A percentile compares a stretch with the other conserved stretches of the same genome.
phyloP scores from a whole-genome alignment of 805 yeast genomes.

The Lipomyces sp. region DNA sequence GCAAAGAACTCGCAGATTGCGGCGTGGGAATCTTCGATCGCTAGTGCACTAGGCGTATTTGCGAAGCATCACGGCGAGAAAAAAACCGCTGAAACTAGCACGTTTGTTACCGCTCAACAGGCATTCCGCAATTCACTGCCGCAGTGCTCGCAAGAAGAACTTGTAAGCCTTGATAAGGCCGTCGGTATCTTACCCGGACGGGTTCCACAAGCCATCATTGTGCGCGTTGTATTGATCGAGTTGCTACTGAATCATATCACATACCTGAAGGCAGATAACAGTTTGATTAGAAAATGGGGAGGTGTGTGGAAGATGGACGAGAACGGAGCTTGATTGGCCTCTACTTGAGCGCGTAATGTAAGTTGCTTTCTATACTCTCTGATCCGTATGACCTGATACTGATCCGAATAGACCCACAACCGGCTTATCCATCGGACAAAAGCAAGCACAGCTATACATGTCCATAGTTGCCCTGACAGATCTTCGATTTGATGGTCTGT shows the following conservation, averaged over 20 bases:
- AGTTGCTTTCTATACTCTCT: neutral
- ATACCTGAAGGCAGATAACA: constrained; percentile 53
- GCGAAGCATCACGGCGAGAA: neutral
- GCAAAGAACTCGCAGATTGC: neutral
- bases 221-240: constrained; percentile 42
- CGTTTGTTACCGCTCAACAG: neutral
- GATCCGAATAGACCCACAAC: constrained; percentile 2
- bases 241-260: constrained; percentile 44
- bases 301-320: constrained; percentile 48
- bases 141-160: constrained; percentile 13
- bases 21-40: constrained; percentile 4
- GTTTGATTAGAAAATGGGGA: constrained; percentile 42
- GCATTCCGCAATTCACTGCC: constrained; percentile 4
- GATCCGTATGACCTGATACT: no score
- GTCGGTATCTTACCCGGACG: constrained; percentile 25
- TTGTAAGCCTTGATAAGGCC: constrained; percentile 25
- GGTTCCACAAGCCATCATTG: constrained; percentile 35
- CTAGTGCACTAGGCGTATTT: neutral
- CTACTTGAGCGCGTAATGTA: constrained; percentile 22
- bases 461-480: constrained; percentile 6
- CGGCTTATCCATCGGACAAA: constrained; percentile 12
- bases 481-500: constrained; percentile 5
- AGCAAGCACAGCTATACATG: constrained; percentile 13
- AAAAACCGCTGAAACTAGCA: neutral
- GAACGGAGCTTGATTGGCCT: constrained; percentile 49